Evolutionary conservation across 257 asterid species (phyloP).

Genomic region (Plantago major): DNA sequence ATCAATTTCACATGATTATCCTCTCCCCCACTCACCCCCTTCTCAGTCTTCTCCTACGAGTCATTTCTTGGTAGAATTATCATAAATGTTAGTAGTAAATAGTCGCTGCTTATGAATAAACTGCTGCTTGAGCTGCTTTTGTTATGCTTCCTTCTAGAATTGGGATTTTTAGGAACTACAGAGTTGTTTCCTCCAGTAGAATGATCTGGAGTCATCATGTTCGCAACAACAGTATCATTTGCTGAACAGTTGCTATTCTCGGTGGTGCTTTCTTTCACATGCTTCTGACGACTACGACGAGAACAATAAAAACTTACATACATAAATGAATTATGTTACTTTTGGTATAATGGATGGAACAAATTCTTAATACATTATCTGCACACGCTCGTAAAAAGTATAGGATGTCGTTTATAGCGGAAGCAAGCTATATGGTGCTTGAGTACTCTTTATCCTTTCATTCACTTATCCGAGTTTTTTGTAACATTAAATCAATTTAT

Average conservation of each 20-base stretch:
- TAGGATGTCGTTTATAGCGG: conserved; percentile 83
- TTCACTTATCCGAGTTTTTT: conserved; percentile 50
- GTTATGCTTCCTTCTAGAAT: conserved; percentile 51
- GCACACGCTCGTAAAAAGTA: conserved; percentile 91
- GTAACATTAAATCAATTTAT: conserved; percentile 28
- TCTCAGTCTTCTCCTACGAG: conserved; percentile 68
- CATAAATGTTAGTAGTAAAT: conserved; percentile 42
- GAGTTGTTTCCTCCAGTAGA: conserved; percentile 42
- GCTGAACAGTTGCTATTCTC: conserved; percentile 42
- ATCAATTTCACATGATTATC: conserved; percentile 87
- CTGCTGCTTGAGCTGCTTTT: conserved; percentile 61
- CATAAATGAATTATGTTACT: conserved; percentile 5
- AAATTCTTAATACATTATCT: conserved; percentile 14
- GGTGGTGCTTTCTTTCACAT: conserved; percentile 36
- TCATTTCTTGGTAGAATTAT: conserved; percentile 50
- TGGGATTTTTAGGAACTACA: conserved; percentile 43
- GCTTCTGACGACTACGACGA: conserved; percentile 32
- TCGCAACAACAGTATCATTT: conserved; percentile 33
- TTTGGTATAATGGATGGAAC: conserved; percentile 16
- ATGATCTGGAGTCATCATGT: conserved; percentile 40
- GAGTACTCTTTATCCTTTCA: conserved; percentile 44
- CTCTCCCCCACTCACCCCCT: conserved; percentile 67
- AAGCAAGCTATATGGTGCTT: conserved; percentile 69
- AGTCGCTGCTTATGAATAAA: conserved; percentile 55
- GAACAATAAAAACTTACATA: conserved; percentile 19